Base-by-base conservation (phyloP, 768 basidiomycete genomes). In the Amanita muscaria region DNA sequence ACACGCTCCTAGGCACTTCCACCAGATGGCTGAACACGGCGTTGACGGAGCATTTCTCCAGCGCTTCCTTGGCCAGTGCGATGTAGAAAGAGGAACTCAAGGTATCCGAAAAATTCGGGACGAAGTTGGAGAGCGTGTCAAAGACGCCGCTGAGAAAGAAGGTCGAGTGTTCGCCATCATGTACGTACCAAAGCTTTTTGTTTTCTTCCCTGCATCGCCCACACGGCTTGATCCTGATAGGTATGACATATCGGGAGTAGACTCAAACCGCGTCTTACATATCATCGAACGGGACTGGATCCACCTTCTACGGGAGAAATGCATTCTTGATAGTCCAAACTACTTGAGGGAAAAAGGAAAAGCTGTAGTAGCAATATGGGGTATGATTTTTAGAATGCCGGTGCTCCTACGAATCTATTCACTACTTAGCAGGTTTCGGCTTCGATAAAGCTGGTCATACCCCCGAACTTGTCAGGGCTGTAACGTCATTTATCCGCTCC, bases 141-240 rank as follows among this genome's bases (percentile, higher is more conserved):
- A 72, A 49, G 81, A 81, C 51, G 85, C 85, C 14, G 85, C 87
- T 1, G 88, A 90, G 66, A 70, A 71, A 38, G 83, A 89, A 53
- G 86, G 83, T 1, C 66, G 88, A 37, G 86, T 87, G 4, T 90
- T 79, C 60, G 82, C 88, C 9, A 83, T 89, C 50, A 91, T 91
- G 88, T 88, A 49, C 54, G 84, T 24, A 15, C 33, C 29, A 31
- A n/a, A 32, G n/a, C n/a, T 15, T 19, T 16, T 39, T 7, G 25
- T 30, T 15, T 3, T 35, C 6, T 12, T 24, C 3, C 2, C 4
- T 4, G 18, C 29, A 35, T 42, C 47, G 33, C 34, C 32, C 30
- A 10, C 16, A 22, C 19, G 23, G 5, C 19, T 15, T 39, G 21
- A 21, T 30, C 27, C 35, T n/a, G 21, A 8, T 46, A 88, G 87